phyloP scores from a whole-genome alignment of 1,284 basidiomycete genomes.

The Ustilago bromivora region DNA sequence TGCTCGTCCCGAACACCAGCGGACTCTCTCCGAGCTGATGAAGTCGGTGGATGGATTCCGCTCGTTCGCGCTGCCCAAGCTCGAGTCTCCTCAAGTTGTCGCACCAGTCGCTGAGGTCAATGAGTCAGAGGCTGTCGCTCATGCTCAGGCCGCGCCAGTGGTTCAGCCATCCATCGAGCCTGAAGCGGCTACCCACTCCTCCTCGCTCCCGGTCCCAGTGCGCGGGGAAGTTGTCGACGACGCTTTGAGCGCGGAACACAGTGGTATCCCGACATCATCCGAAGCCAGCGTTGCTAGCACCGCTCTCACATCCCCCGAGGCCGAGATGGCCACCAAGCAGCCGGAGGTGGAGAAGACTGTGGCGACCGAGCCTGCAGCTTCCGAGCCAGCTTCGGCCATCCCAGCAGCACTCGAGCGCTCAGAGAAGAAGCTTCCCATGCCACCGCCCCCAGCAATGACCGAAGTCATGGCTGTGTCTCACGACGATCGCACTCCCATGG shows the following conservation, averaged over 20 bases:
- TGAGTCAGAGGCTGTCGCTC: background rate
- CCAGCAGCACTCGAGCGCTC: conserved; percentile 6
- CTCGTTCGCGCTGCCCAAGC: conserved; percentile 28
- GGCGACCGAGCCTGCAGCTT: conserved; percentile 1
- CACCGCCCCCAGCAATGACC: conserved; percentile 43
- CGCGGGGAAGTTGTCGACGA: conserved; percentile 6
- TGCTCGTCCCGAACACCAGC: conserved; percentile 26
- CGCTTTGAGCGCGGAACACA: conserved; percentile 8
- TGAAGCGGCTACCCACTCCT: background rate
- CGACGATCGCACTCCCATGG: conserved; percentile 51
- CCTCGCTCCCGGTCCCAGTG: background rate
- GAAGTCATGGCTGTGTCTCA: conserved; percentile 30
- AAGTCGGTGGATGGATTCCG: conserved; percentile 25
- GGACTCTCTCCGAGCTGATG: conserved; percentile 31
- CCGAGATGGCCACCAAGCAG: background rate
- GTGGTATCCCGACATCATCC: conserved; percentile 27
- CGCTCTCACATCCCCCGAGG: conserved; percentile 46
- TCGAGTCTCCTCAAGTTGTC: conserved; percentile 16
- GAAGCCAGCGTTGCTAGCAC: conserved; percentile 57
- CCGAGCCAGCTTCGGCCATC: conserved; percentile 9
- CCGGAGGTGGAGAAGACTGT: background rate
- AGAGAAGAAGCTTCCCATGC: conserved; percentile 56
- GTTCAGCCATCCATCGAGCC: background rate
- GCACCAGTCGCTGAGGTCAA: conserved; percentile 3
- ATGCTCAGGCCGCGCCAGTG: background rate